Evolutionary conservation across 169 alveolate species (phyloP).

Genomic region (Plasmodium falciparum): DNA sequence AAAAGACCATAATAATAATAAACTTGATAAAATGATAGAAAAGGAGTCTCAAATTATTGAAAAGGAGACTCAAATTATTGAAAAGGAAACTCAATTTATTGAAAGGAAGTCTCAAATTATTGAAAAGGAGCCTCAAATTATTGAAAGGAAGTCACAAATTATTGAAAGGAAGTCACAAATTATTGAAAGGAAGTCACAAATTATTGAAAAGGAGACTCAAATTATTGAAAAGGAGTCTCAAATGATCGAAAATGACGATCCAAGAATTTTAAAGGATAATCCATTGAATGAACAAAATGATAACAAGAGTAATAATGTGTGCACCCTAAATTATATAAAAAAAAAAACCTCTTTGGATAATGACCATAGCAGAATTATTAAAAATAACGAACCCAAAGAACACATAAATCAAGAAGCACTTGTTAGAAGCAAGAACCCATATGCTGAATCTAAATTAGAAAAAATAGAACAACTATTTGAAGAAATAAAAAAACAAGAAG

Average conservation of each 20-base stretch:
- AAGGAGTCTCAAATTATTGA: background rate
- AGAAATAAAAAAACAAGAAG: constrained; percentile 44
- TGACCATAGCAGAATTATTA: too few relatives aligned
- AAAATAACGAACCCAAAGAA: too few relatives aligned
- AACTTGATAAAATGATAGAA: background rate
- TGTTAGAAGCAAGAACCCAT: background rate
- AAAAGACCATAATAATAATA: background rate
- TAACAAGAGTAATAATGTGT: background rate
- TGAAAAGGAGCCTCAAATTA: background rate
- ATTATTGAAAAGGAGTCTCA: background rate
- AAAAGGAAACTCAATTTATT: too few relatives aligned
- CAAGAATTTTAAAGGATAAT: constrained; percentile 3
- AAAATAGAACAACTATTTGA: constrained; percentile 35
- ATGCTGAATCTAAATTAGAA: background rate
- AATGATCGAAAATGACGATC: background rate
- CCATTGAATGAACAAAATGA: background rate
- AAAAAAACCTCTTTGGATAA: too few relatives aligned
- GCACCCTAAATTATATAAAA: background rate
- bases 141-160: background rate
- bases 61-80: background rate
- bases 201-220: background rate
- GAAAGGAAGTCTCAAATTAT: background rate
- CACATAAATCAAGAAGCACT: background rate
- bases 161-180: background rate
- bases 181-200: background rate